Evolutionary conservation across 2,329 filamentous ascomycete species (phyloP), one percentile per base, ranked within the genome.

Genomic region (Monilinia laxa): DNA sequence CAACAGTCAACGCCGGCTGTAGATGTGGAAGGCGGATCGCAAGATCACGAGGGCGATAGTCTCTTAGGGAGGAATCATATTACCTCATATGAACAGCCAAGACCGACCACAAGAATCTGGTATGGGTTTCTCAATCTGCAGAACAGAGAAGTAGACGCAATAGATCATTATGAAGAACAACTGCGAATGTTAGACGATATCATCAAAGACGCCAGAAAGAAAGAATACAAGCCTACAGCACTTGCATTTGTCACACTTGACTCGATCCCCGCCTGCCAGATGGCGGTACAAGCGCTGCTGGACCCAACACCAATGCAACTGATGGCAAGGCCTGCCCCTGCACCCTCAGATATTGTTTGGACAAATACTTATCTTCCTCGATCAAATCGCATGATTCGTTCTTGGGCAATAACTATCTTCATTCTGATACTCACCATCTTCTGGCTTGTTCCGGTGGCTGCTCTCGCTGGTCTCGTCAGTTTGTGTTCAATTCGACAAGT

Each of bases 191-290:
- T 96, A 2, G 94, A 99, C 71, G 90, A 91, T 59, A 84, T 88
- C 71, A 92, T 99, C 62, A 78, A 79, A 10, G 79, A 79, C 10
- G 86, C 92, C 14, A 87, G 95, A 38, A 86, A 87, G 73, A 91
- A 91, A 76, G 84, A 90, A 4, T 98, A 93, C 73, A 80, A 84
- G 7, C 83, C 95, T 0, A 93, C 89, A 0, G 90, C 94, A 59
- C 84, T 96, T 68, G 96, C 96, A 0, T 97, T 99, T 77, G 91
- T 99, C 51, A 98, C 95, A 0, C 96, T 99, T 92, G 92, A 97
- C 79, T 95, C 92, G 4, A 95, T 97, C 60, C 91, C 93, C 18
- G 90, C 93, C 42, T 89, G 87, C 72, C 95, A 99, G 80, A 97
- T 98, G 93, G 92, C 93, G 31, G 92, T 97, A 54, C 95, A 99